A percentile compares a stretch with the other conserved stretches of the same genome.
These are phyloP conservation scores for Leccinum disarticulatum DNA, from an alignment of 768 basidiomycete species.

Conservation along the genomic window DNA sequence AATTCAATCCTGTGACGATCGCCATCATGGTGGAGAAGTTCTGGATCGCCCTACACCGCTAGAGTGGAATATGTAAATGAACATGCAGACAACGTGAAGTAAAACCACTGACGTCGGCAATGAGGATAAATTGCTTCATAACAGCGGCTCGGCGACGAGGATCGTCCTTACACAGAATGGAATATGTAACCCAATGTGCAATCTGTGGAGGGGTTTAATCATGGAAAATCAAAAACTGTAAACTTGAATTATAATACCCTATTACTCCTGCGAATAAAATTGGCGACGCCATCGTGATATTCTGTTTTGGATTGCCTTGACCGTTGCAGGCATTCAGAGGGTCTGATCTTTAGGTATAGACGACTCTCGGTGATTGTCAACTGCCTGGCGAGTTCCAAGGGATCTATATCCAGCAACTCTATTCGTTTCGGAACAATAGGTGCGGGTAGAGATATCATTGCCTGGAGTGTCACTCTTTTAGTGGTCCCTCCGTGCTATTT, in stretches of 20 bases:
- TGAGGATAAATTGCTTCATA: slow-evolving; percentile 65
- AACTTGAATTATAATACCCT: slow-evolving; percentile 37
- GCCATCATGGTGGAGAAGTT: slow-evolving; percentile 72
- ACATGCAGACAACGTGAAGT: not conserved
- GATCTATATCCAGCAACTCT: slow-evolving; percentile 59
- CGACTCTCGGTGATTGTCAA: slow-evolving; percentile 63
- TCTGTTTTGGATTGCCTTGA: slow-evolving; percentile 47
- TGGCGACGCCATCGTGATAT: slow-evolving; percentile 51
- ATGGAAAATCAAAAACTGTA: not conserved
- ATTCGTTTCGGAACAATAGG: slow-evolving; percentile 49
- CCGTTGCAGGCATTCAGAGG: slow-evolving; percentile 60
- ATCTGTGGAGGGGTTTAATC: slow-evolving; percentile 33
- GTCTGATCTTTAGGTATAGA: slow-evolving; percentile 57
- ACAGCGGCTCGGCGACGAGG: slow-evolving; percentile 56
- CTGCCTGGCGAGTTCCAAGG: slow-evolving; percentile 66
- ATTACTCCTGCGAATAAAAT: slow-evolving; percentile 59
- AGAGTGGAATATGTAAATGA: slow-evolving; percentile 9
- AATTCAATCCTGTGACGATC: slow-evolving; percentile 65
- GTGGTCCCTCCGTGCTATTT: slow-evolving; percentile 33
- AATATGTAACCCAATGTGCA: slow-evolving; percentile 60
- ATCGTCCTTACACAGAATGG: slow-evolving; percentile 55
- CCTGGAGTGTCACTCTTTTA: slow-evolving; percentile 36
- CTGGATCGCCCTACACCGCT: slow-evolving; percentile 62
- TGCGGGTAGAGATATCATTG: slow-evolving; percentile 44
- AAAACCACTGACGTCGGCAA: slow-evolving; percentile 54